Evolutionary conservation across 1,139 yeast genomes (phyloP), one percentile per base, ranked within the genome.

Genomic region (Lizanozyma gosingica): DNA sequence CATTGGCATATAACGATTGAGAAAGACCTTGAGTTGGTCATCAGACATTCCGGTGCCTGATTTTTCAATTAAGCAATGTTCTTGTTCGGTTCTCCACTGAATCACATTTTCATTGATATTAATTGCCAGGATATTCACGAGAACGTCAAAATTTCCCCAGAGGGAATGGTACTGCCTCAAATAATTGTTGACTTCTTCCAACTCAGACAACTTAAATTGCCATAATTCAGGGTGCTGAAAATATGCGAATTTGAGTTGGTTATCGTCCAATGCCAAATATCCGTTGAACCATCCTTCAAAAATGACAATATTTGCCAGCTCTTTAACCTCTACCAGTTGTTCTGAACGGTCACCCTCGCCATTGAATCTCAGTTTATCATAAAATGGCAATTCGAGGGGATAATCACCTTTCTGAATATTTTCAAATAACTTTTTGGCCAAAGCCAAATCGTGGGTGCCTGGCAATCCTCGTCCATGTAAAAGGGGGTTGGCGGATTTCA

Each of bases 261-360:
- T 54, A 3, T 37, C 39, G 18, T 51, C 56, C 14, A 66, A 50
- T 2, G 90, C 73, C 32, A 55, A 49, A 57, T 78, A 90, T 2
- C 97, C 97, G 18, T 80, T 75, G 60, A 90, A 87, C 98, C 98
- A 92, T 2, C 98, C 98, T 62, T 92, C 98, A 40, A 92, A 70
- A 4, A 92, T 58, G 3, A 90, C 71, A 1, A 88, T 70, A 51
- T 84, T 86, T 1, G 44, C 40, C 1, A 52, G 52, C 2, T 70
- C 57, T 1, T 37, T 36, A 4, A 48, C 52, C 80, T 81, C 75
- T 6, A 60, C 49, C 0, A 51, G 45, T 11, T 46, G 50, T 0
- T 66, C 63, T 2, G 59, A 50, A 40, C 97, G 62, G 57, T 92
- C 97, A 3, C 98, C 98, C 45, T 73, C 73, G 0, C 97, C 98